Evolutionary conservation across 2,329 filamentous ascomycete genomes (phyloP).

Genomic region (Cadophora gregata): DNA sequence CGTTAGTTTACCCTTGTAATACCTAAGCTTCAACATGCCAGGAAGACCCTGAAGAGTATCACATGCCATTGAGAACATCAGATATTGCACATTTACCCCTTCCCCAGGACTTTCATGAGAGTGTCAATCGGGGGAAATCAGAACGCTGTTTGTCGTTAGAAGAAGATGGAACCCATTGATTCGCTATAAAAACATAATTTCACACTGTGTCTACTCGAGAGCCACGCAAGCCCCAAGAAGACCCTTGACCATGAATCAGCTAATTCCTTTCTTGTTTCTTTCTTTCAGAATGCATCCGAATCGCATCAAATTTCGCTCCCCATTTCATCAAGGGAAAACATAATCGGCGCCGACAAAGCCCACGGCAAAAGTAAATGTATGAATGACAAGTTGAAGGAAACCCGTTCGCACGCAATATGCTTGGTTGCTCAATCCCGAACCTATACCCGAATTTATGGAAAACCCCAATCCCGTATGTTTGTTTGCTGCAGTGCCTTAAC

Average conservation of each 20-base stretch:
- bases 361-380: conserved; percentile 23
- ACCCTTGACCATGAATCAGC: not conserved
- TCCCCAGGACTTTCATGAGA: too few species aligned
- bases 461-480: conserved; percentile 32
- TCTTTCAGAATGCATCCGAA: conserved; percentile 22
- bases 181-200: conserved; percentile 35
- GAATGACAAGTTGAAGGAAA: conserved; percentile 16
- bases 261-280: not conserved
- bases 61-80: too few species aligned
- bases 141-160: not conserved
- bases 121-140: not conserved
- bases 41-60: too few species aligned
- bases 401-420: conserved; percentile 27
- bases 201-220: conserved; percentile 34
- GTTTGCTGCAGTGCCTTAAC: conserved; percentile 25
- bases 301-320: not conserved
- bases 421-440: conserved; percentile 29
- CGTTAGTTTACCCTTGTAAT: too few species aligned
- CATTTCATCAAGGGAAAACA: conserved; percentile 24
- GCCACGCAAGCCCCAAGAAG: conserved; percentile 29
- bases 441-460: conserved; percentile 6
- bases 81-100: too few species aligned
- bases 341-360: conserved; percentile 26
- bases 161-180: conserved; percentile 27
- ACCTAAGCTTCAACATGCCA: too few species aligned